A percentile compares a stretch with the other conserved stretches of the same genome.
These are phyloP conservation scores for Zygosaccharomyces sapae DNA, from an alignment of 1,139 yeast genomes.

Conservation along the genomic window DNA sequence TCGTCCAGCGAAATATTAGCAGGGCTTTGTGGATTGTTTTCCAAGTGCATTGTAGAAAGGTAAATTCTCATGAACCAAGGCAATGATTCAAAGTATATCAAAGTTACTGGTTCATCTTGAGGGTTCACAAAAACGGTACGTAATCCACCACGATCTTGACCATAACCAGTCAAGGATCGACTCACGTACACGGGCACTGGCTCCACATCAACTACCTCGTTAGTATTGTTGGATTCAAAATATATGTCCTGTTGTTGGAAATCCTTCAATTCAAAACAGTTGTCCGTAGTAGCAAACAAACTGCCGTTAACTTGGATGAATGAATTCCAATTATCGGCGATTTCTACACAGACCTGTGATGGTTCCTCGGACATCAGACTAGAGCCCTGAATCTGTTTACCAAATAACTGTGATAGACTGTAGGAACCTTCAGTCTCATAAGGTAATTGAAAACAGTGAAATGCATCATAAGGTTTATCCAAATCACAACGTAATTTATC, in stretches of 20 bases:
- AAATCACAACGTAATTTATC: constrained; percentile 68
- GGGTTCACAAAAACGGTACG: constrained; percentile 75
- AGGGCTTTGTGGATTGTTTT: constrained; percentile 22
- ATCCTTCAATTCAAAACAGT: constrained; percentile 40
- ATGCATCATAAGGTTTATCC: constrained; percentile 51
- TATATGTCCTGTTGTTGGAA: constrained; percentile 40
- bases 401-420: constrained; percentile 63
- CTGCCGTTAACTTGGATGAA: constrained; percentile 32
- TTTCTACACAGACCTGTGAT: constrained; percentile 44
- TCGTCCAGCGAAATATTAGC: constrained; percentile 21
- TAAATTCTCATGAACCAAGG: constrained; percentile 94
- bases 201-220: constrained; percentile 37
- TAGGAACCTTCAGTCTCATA: constrained; percentile 52
- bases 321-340: constrained; percentile 47
- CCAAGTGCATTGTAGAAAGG: constrained; percentile 58
- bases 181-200: constrained; percentile 70
- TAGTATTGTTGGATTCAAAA: constrained; percentile 40
- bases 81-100: constrained; percentile 71
- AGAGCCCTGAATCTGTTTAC: constrained; percentile 60
- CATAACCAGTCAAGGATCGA: constrained; percentile 85
- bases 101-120: constrained; percentile 42
- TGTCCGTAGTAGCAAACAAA: constrained; percentile 33
- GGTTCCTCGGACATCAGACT: constrained; percentile 48
- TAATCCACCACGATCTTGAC: constrained; percentile 87
- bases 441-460: constrained; percentile 74